Base-by-base conservation (phyloP, 2,329 filamentous ascomycete species). In the Cordyceps fumosorosea region DNA sequence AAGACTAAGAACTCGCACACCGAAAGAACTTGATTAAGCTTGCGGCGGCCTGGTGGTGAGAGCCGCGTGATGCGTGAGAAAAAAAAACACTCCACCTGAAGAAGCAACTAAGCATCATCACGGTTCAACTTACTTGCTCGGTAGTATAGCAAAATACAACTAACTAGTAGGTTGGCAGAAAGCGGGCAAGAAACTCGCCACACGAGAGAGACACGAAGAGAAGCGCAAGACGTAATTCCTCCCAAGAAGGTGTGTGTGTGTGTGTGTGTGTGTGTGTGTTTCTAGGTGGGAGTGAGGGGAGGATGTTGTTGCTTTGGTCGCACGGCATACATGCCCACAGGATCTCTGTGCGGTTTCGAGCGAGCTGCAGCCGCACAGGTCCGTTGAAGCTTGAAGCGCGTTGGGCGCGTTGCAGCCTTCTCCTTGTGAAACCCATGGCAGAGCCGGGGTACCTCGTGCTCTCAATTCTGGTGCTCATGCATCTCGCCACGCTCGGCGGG, bases 251-350 rank as follows among this genome's bases (percentile, higher is more conserved):
- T 53, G 47, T 53, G 44, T 45, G 57, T 48, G 32, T n/a, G 48
- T 48, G n/a, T 2, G 42, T 40, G 48, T 53, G 34, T 45, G 44
- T 45, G 57, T 48, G 34, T n/a, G 48, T 48, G n/a, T 1, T n/a
- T 11, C 18, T 18, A 7, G 26, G 37, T 53, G 57, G 34, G 57
- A 18, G 14, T 34, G 37, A 42, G 29, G 47, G 16, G 47, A 40
- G 16, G 34, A 40, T 37, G 48, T 24, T 60, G 34, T 60, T 45
- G 18, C 40, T 45, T n/a, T 48, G 24, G 48, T 45, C 20, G 20
- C 37, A 53, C 56, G 56, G 37, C 48, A 53, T 53, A 47, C 45
- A 47, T 48, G 29, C 48, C 57, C 37, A 51, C 56, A 59, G 47
- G 34, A 52, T 32, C 34, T 44, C 55, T 56, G 5, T 10, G 40